Evolutionary conservation across 164 flowering plant species (phyloP), one percentile per base, ranked within the genome.

Genomic region (Magnolia sinica): DNA sequence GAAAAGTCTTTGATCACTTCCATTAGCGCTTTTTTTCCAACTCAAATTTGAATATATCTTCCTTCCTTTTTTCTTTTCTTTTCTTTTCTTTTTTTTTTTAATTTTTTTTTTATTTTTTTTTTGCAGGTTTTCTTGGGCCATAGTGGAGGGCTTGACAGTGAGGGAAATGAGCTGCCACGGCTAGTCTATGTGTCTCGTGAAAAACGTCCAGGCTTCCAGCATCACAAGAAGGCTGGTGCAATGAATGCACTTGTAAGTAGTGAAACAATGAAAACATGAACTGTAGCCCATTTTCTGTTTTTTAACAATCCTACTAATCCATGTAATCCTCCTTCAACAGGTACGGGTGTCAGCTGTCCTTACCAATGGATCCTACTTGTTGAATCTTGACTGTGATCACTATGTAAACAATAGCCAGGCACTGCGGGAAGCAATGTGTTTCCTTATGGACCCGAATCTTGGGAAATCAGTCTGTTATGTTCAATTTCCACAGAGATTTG

Each of bases 331-430:
- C 19, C 68, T 27, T 22, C 11, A 37, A 64, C 77, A 83, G 85
- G 85, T 84, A 14, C 87, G 87, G 45, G 91, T 87, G 31, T 89
- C 92, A 5, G 91, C 91, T 22, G 88, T 88, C 72, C 85, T 89
- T 37, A 87, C 92, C 20, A 89, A 89, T 81, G 91, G 90, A 37
- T 88, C 90, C 74, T 89, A 78, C 78, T 77, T 89, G 77, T 81
- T 89, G 75, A 89, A 89, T 79, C 90, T 89, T 58, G 92, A 89
- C 72, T 89, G 92, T 85, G 92, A 89, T 79, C 92, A 89, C 81
- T 89, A 89, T 79, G 86, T 89, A 49, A 88, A 89, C 82, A 89
- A 89, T 72, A 85, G 90, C 85, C 88, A 89, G 80, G 92, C 92
- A 2, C 79, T 89, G 69, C 76, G 91, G 71, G 92, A 89, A 79